A percentile compares a stretch with the other conserved stretches of the same genome.
Conservation (phyloP, 1,139 yeast genomes). For the Suhomyces kunorum region DNA sequence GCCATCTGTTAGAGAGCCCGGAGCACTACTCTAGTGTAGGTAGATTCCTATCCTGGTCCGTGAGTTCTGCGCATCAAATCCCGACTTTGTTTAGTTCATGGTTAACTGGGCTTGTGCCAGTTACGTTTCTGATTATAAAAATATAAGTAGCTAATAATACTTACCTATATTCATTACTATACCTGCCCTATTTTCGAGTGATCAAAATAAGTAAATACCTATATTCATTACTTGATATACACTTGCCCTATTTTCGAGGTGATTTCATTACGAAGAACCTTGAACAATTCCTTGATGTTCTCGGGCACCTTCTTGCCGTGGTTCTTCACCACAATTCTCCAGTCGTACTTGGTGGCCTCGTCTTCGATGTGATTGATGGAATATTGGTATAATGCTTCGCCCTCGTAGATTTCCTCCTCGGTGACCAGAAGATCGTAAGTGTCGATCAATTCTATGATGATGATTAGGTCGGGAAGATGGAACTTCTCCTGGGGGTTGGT, state of each 20-base stretch:
- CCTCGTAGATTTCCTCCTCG: conserved; percentile 29
- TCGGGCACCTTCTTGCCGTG: conserved; percentile 25
- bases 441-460: conserved; percentile 51
- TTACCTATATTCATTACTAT: conserved; percentile 16
- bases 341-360: conserved; percentile 28
- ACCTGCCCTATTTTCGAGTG: conserved; percentile 42
- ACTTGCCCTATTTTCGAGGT: conserved; percentile 42
- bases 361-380: conserved; percentile 29
- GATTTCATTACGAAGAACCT: conserved; percentile 35
- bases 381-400: conserved; percentile 35
- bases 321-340: conserved; percentile 33
- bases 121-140: conserved; percentile 10
- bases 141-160: conserved; percentile 12
- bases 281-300: conserved; percentile 27
- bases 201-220: conserved; percentile 9
- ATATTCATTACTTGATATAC: conserved; percentile 24
- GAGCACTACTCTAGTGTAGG: conserved; percentile 11
- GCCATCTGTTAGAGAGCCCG: conserved; percentile 60
- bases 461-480: conserved; percentile 47
- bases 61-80: conserved; percentile 6
- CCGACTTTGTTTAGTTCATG: conserved; percentile 13
- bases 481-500: conserved; percentile 27
- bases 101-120: conserved; percentile 4
- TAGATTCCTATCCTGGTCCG: conserved; percentile 11
- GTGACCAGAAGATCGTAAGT: conserved; percentile 39